Evolutionary conservation across 1,284 basidiomycete species (phyloP), one percentile per base, ranked within the genome.

Genomic region (Mrakiaceae sp.): DNA sequence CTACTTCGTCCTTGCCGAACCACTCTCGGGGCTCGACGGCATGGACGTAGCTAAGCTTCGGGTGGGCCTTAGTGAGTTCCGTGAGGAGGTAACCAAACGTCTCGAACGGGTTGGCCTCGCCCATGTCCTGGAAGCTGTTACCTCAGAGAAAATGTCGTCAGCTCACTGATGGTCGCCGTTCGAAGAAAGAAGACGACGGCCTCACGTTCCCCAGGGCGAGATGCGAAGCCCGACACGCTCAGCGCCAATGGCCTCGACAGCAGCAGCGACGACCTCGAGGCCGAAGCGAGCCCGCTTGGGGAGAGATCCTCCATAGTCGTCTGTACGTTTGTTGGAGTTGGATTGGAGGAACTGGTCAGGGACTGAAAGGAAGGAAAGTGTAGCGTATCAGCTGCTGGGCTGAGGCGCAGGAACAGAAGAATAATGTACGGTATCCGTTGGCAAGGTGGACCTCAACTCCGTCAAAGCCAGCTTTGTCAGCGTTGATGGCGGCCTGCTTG

Each of bases 391-490:
- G 39, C 8, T 12, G 51, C 59, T 42, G 10, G 42, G 58, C 27
- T 55, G 42, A 14, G 10, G 42, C 44, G 6, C 42, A n/a, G 9
- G 64, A 54, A 66, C 60, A 62, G 65, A 62, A 54, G 7, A 16
- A 50, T 27, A 48, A n/a, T 44, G 46, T 16, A 66, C 59, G 55
- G 47, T 71, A 69, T 8, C 70, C 67, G 64, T 70, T 71, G 7
- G 75, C 77, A 43, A 70, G 71, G 67, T 79, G 78, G 53, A 79
- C 70, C 75, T 87, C 84, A 46, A 85, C 80, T 47, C 84, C 84
- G 69, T 87, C 84, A 68, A 86, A 85, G 0, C 84, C 84, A 40
- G 84, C 83, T 69, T 79, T 77, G 58, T 82, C 79, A 3, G 83
- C 82, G 64, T 81, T 81, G 10, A 74, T 63, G 0, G 83, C 83